Evolutionary conservation across 306 rosid species (phyloP).

Genomic region (Luffa aegyptiaca): DNA sequence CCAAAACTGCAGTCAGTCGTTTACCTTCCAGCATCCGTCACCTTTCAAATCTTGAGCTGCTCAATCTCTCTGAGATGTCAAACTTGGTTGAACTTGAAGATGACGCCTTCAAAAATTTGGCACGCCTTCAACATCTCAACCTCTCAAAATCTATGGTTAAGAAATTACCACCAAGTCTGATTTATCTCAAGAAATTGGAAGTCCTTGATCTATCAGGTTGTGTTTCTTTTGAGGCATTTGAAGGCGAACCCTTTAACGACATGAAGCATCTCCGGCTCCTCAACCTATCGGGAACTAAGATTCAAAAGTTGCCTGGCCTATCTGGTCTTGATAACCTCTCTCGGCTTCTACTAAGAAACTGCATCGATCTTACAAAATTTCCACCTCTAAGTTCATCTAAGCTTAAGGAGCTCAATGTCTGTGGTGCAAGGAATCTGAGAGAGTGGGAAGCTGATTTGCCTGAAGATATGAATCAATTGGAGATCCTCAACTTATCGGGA

Average conservation of each 20-base stretch:
- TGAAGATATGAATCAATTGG: constrained; percentile 8
- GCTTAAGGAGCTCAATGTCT: constrained; percentile 20
- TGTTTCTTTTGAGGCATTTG: not conserved
- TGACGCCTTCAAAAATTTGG: constrained; percentile 3
- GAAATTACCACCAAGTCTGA: not conserved
- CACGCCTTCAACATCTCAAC: constrained; percentile 18
- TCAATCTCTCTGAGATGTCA: constrained; percentile 15
- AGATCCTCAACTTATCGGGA: constrained; percentile 19
- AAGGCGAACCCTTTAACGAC: constrained; percentile 12
- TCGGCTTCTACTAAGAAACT: constrained; percentile 15
- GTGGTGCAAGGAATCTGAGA: constrained; percentile 3
- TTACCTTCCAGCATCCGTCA: constrained; percentile 5
- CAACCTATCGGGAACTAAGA: constrained; percentile 20
- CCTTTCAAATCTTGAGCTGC: constrained; percentile 14
- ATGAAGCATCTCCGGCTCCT: constrained; percentile 13
- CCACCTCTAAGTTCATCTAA: not conserved
- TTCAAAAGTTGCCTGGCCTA: constrained; percentile 10
- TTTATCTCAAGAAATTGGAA: constrained; percentile 14
- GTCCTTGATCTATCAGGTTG: constrained; percentile 27
- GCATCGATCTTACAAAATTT: not conserved
- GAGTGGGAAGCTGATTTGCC: constrained; percentile 7
- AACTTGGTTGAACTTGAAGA: constrained; percentile 8
- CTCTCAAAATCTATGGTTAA: constrained; percentile 15
- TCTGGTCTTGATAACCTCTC: constrained; percentile 5
- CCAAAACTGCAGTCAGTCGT: constrained; percentile 1